Percentiles rank a stretch among this genome's conserved stretches.
Evolutionary conservation across 164 flowering plant genomes (phyloP).

Genomic region (Nymphaea thermarum): DNA sequence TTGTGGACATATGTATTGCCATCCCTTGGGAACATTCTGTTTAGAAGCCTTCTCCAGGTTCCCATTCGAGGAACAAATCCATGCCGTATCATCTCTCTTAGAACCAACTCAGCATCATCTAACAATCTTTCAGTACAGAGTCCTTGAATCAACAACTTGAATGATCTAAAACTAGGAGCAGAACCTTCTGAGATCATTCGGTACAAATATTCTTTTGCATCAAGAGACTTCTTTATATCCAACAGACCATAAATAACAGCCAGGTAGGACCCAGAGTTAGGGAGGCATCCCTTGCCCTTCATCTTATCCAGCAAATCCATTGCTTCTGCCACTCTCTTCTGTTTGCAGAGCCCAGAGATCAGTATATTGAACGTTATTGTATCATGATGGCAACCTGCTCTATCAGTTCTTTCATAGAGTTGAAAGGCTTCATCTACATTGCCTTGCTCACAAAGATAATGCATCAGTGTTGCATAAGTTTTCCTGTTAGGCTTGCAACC

Average conservation of each 20-base stretch:
- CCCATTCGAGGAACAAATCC: constrained; percentile 71
- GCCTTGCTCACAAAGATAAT: constrained; percentile 40
- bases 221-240: constrained; percentile 27
- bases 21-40: constrained; percentile 11
- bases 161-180: constrained; percentile 62
- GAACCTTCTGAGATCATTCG: constrained; percentile 32
- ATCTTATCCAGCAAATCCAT: constrained; percentile 43
- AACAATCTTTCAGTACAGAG: constrained; percentile 34
- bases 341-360: constrained; percentile 65
- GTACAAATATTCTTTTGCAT: constrained; percentile 46
- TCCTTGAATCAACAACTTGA: constrained; percentile 49
- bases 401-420: constrained; percentile 58
- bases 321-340: constrained; percentile 45
- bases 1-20: background rate
- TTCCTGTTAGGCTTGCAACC: constrained; percentile 42
- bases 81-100: constrained; percentile 55
- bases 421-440: constrained; percentile 60
- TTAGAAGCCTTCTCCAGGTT: constrained; percentile 52
- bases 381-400: constrained; percentile 48
- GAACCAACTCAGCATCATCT: constrained; percentile 44
- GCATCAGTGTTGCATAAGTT: constrained; percentile 74
- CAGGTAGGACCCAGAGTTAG: constrained; percentile 60
- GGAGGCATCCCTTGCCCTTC: constrained; percentile 64
- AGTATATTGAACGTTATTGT: constrained; percentile 59
- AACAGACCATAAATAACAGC: constrained; percentile 67